phyloP scores from a whole-genome alignment of 2,329 filamentous ascomycete species.

The Ampelomyces quisqualis region DNA sequence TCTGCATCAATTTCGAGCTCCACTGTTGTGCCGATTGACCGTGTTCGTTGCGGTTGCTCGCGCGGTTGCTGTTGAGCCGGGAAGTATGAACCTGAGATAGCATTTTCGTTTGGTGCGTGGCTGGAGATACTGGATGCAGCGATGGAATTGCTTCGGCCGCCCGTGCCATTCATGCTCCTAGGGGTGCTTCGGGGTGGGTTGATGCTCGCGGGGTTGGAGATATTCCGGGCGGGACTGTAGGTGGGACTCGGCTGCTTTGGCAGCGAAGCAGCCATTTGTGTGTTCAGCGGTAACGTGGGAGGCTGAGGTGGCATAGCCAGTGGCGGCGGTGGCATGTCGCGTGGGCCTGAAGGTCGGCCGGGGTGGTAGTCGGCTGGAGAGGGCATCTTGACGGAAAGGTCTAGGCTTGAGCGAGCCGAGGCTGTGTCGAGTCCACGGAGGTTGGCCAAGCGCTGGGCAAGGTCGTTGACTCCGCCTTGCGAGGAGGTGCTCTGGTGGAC shows the following conservation, averaged over 20 bases:
- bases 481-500: constrained; percentile 44
- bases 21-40: constrained; percentile 54
- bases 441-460: constrained; percentile 44
- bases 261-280: constrained; percentile 56
- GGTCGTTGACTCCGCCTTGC: constrained; percentile 29
- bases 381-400: constrained; percentile 45
- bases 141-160: constrained; percentile 57
- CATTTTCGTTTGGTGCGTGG: constrained; percentile 41
- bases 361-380: constrained; percentile 44
- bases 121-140: constrained; percentile 42
- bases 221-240: constrained; percentile 75
- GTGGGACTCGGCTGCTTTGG: constrained; percentile 73
- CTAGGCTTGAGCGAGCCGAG: constrained; percentile 24
- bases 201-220: constrained; percentile 64
- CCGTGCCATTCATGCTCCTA: constrained; percentile 60
- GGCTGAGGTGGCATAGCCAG: constrained; percentile 55
- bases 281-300: constrained; percentile 53
- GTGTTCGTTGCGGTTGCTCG: constrained; percentile 27
- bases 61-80: constrained; percentile 28
- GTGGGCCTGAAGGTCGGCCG: constrained; percentile 49
- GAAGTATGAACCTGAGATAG: constrained; percentile 47
- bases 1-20: constrained; percentile 66
- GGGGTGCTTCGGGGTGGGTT: constrained; percentile 66
- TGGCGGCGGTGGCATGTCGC: constrained; percentile 56
- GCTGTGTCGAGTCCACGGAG: constrained; percentile 33